A percentile compares a stretch with the other conserved stretches of the same genome.
These are phyloP conservation scores for Leccinum holopus DNA, from an alignment of 1,284 basidiomycete genomes.

Conservation along the genomic window DNA sequence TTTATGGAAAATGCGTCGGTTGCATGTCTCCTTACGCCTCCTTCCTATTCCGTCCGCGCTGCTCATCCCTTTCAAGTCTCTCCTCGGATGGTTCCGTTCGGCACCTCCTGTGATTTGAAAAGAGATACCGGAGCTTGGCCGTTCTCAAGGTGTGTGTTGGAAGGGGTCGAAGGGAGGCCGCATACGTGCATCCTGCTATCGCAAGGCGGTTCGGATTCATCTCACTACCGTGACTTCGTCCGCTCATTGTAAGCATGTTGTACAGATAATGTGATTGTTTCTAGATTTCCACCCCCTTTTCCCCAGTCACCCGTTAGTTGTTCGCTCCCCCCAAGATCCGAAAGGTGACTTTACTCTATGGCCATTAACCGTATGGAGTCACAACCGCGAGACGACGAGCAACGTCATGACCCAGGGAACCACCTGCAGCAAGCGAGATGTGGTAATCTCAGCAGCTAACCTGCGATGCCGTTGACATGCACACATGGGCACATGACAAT, in stretches of 20 bases:
- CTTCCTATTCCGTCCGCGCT: conserved; percentile 5
- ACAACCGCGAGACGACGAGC: not conserved
- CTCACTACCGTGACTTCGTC: conserved; percentile 1
- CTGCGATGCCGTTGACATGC: not conserved
- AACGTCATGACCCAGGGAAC: not conserved
- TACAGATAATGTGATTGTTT: conserved; percentile 11
- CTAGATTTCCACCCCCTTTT: not conserved
- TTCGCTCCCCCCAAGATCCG: conserved; percentile 16
- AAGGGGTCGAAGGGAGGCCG: not conserved
- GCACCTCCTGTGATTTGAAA: conserved; percentile 8
- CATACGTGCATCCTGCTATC: conserved; percentile 3
- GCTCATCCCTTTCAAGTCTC: not conserved
- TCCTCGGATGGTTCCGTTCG: conserved; percentile 2
- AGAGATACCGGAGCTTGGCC: conserved; percentile 4
- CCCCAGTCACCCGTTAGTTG: not conserved
- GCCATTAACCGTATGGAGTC: conserved; percentile 6
- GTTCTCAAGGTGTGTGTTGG: not conserved
- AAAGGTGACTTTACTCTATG: conserved; percentile 3
- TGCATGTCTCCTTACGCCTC: not conserved
- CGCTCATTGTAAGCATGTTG: not conserved
- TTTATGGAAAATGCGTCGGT: not conserved
- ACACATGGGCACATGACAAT: not conserved
- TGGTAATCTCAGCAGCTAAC: not conserved
- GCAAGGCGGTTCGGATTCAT: conserved; percentile 11
- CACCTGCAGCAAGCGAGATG: not conserved